Evolutionary conservation across 78 protist species (phyloP).

Genomic region (Planoprotostelium fungivorum): DNA sequence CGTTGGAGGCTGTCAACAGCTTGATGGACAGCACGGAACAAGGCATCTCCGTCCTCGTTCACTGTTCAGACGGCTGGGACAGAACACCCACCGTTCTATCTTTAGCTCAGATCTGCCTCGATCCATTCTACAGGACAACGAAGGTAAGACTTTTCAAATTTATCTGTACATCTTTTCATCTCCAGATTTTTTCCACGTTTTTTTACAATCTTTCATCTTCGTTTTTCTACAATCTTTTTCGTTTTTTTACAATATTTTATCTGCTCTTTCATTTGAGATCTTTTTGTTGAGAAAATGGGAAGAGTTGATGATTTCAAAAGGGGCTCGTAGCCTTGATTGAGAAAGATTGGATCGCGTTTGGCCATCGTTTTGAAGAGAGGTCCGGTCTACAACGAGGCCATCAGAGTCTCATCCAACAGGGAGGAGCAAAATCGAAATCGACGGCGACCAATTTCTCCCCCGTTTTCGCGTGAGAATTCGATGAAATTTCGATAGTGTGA

Average conservation of each 20-base stretch:
- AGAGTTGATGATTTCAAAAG: neutral
- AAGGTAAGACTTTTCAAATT: neutral
- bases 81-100: constrained; percentile 76
- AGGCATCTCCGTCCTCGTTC: constrained; percentile 21
- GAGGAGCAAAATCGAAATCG: neutral
- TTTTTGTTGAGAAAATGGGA: too few species aligned
- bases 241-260: too few species aligned
- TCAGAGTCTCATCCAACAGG: neutral
- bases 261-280: too few species aligned
- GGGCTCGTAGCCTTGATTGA: neutral
- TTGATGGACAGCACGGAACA: neutral
- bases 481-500: neutral
- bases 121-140: constrained; percentile 55
- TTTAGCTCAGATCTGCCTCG: constrained; percentile 66
- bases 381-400: neutral
- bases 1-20: neutral
- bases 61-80: constrained; percentile 86
- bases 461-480: neutral
- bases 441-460: neutral
- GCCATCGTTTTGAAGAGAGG: neutral
- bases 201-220: too few species aligned
- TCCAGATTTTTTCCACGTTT: too few species aligned
- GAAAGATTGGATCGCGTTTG: neutral
- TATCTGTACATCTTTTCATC: too few species aligned
- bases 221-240: too few species aligned